Evolutionary conservation across 495 filamentous ascomycete species (phyloP), one percentile per base, ranked within the genome.

Genomic region (Trichoderma orchidacearum): DNA sequence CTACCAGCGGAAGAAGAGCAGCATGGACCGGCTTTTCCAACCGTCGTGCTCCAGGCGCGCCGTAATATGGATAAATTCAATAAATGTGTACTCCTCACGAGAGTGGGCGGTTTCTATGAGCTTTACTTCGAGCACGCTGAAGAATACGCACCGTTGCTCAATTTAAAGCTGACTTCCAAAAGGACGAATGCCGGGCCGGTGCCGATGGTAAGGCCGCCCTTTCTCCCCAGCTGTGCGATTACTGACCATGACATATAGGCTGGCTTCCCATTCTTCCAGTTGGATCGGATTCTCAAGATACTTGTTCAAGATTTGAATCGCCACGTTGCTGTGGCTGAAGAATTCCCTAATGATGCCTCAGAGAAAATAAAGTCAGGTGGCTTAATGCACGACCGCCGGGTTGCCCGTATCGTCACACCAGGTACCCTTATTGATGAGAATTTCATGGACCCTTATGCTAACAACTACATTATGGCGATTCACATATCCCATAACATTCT

Each of bases 341-440:
- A 99, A 64, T 90, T 94, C 61, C 80, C 84, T 0, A 85, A 86
- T 58, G 75, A 80, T 58, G 69, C 80, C 38, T 78, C 84, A 32
- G 74, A 77, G 35, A 87, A 81, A 70, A 71, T 79, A 38, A 88
- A 84, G 57, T 78, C 81, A 12, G 86, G 87, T 6, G 87, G 87
- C 2, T 72, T 94, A 53, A 70, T 88, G 67, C 94, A 90, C 64
- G 87, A 91, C 63, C 84, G 93, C 38, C 82, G 75, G 59, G 87
- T 99, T 15, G 79, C 87, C 38, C 83, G 93, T 36, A 84, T 96
- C 55, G 79, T 99, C 66, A 96, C 93, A 0, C 90, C 94, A 0
- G 93, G 93, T 8, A 99, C 93, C 1, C 70, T 97, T 41, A 95
- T 97, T 61, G 93, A 99, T 67, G 94, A 99, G 69, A 90, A 91